A percentile compares a stretch with the other conserved stretches of the same genome.
These are phyloP conservation scores for Tolypocladium inflatum DNA, from an alignment of 2,329 filamentous ascomycete species.

Conservation along the genomic window DNA sequence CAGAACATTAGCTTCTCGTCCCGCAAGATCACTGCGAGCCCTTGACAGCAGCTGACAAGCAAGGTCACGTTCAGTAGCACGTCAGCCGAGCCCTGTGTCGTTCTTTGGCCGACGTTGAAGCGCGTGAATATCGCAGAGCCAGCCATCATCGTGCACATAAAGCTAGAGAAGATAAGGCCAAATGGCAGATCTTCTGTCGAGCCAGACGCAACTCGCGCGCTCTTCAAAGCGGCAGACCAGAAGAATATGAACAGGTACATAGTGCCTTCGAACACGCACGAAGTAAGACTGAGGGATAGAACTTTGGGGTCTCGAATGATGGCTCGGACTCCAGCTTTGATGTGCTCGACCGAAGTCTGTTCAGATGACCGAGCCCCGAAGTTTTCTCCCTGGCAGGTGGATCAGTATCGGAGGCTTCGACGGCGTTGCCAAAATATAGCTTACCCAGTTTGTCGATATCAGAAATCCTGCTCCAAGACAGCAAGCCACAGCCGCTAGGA, in stretches of 20 bases:
- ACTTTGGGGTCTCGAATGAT: neutral
- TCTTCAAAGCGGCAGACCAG: neutral
- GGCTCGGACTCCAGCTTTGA: neutral
- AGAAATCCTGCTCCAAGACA: neutral
- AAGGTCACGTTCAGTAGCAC: neutral
- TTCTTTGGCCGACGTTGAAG: neutral
- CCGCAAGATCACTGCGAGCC: neutral
- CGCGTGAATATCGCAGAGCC: neutral
- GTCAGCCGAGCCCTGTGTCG: neutral
- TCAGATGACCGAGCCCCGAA: neutral
- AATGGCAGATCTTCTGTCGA: neutral
- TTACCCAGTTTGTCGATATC: neutral
- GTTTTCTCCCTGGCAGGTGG: neutral
- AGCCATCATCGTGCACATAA: neutral
- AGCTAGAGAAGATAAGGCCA: neutral
- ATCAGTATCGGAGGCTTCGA: neutral
- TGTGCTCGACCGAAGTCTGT: neutral
- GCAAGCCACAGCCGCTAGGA: neutral
- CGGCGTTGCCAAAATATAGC: neutral
- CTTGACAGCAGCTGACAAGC: neutral
- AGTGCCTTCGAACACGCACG: neutral
- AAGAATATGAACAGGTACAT: neutral
- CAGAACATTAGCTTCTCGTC: neutral
- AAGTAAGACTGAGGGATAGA: neutral
- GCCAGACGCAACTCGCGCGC: neutral